Base-by-base conservation (phyloP, 2,329 filamentous ascomycete genomes). In the Ascochyta rabiei region DNA sequence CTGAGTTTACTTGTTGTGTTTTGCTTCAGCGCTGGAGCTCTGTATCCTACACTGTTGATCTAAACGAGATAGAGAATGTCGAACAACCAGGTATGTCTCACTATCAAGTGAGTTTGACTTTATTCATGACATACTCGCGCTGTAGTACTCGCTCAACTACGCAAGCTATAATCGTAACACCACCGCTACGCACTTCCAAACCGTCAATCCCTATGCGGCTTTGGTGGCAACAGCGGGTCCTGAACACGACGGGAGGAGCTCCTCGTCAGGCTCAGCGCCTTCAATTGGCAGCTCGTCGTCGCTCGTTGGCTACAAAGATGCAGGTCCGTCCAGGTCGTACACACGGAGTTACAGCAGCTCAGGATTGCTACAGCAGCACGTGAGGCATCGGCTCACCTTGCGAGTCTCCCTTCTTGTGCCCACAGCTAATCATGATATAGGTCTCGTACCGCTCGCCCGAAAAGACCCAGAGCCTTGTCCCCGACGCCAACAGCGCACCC, bases 281-380 rank as follows among this genome's bases (percentile, higher is more conserved):
- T 60, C 56, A 9, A 62, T 52, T 24, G 56, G 53, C 31, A 56
- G 57, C 35, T 60, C 60, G n/a, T 39, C 49, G 9, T 60, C 53
- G 21, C 35, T 53, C 21, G 18, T 48, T 28, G 49, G 30, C 18
- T 21, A 38, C 44, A 38, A 26, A 2, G 40, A 39, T 41, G 19
- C 31, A 13, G 35, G 33, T 33, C 33, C 34, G 13, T 55, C 52
- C 19, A 46, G 53, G 43, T 38, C 50, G 30, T 40, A 43, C 9
- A 38, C 35, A 16, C 12, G 42, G 23, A 30, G 40, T 35, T 34
- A 39, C 9, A 35, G 12, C 26, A 16, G 16, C 31, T 59, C 51
- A 6, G 41, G 19, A 4, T 38, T 31, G 40, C 12, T 10, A 19
- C 56, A 56, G 34, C 40, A 59, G 40, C 53, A 44, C 40, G 58